These are phyloP conservation scores for Syzygium aqueum DNA, from an alignment of 345 rosid species.

Conservation along the genomic window DNA sequence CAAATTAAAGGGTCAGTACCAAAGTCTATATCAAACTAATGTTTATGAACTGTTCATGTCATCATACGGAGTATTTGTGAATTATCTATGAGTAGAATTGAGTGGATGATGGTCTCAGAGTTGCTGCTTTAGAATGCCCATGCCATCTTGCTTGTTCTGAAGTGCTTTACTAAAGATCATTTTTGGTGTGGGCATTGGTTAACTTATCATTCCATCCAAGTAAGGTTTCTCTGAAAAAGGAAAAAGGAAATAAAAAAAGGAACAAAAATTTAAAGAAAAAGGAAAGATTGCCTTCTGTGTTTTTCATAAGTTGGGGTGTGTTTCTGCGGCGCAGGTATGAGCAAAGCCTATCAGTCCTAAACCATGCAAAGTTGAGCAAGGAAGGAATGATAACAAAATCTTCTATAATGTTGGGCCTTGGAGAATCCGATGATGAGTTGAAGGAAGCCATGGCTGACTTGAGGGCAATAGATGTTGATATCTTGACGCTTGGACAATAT, in stretches of 20 bases:
- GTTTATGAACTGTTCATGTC: not conserved
- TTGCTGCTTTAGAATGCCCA: not conserved
- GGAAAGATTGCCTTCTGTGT: not conserved
- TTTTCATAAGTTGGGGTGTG: not conserved
- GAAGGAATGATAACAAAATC: slow-evolving; percentile 89
- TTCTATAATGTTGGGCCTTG: slow-evolving; percentile 97
- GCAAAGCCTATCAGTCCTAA: slow-evolving; percentile 86
- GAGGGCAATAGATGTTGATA: slow-evolving; percentile 86
- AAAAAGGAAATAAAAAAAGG: not conserved
- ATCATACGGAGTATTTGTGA: not conserved
- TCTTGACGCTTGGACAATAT: slow-evolving; percentile 93
- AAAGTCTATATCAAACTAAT: not conserved
- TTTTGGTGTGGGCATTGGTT: not conserved
- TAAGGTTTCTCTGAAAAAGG: not conserved
- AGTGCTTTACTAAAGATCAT: not conserved
- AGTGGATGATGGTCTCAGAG: not conserved
- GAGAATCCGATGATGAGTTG: slow-evolving; percentile 85
- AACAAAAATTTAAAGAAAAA: not conserved
- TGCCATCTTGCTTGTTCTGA: not conserved
- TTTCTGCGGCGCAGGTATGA: slow-evolving; percentile 55
- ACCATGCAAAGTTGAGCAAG: slow-evolving; percentile 74
- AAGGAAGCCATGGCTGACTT: slow-evolving; percentile 83
- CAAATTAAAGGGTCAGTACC: not conserved
- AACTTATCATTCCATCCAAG: not conserved
- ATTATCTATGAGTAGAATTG: not conserved